Evolutionary conservation across 2,329 filamentous ascomycete species (phyloP).

Genomic region (Fusarium pseudocircinatum): DNA sequence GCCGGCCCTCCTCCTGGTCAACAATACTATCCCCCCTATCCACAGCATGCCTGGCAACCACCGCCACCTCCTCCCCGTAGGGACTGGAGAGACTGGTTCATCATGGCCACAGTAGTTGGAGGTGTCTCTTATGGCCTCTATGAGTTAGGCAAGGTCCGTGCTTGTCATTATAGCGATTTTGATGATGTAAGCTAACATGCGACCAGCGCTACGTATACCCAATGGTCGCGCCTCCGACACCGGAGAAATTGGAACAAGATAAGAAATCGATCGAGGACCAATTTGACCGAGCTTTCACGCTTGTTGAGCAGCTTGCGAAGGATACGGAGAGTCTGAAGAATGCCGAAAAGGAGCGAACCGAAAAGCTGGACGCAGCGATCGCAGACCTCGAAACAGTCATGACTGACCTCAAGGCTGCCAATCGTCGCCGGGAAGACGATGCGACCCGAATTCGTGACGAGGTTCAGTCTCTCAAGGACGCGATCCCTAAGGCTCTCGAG

Average conservation of each 20-base stretch:
- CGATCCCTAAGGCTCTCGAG: constrained; percentile 88
- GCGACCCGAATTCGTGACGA: constrained; percentile 87
- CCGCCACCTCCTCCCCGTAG: constrained; percentile 73
- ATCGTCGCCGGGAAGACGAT: constrained; percentile 86
- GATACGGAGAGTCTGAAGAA: constrained; percentile 90
- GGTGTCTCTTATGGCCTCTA: constrained; percentile 91
- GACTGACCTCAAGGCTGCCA: constrained; percentile 81
- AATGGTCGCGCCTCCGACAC: constrained; percentile 90
- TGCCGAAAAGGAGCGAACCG: constrained; percentile 84
- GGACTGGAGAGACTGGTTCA: constrained; percentile 99
- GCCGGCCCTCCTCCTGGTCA: constrained; percentile 55
- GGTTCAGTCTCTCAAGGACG: constrained; percentile 80
- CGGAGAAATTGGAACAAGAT: constrained; percentile 92
- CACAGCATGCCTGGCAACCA: constrained; percentile 67
- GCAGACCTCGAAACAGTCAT: constrained; percentile 87
- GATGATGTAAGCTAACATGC: constrained; percentile 20
- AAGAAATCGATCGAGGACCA: constrained; percentile 92
- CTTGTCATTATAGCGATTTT: neutral
- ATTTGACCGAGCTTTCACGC: constrained; percentile 89
- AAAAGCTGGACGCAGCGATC: constrained; percentile 82
- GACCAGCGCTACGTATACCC: constrained; percentile 86
- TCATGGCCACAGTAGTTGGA: constrained; percentile 96
- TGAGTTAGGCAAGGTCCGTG: constrained; percentile 81
- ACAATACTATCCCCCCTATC: constrained; percentile 59
- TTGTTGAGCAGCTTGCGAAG: constrained; percentile 90